Evolutionary conservation across 306 rosid genomes (phyloP).

Genomic region (Leucaena leucocephala): DNA sequence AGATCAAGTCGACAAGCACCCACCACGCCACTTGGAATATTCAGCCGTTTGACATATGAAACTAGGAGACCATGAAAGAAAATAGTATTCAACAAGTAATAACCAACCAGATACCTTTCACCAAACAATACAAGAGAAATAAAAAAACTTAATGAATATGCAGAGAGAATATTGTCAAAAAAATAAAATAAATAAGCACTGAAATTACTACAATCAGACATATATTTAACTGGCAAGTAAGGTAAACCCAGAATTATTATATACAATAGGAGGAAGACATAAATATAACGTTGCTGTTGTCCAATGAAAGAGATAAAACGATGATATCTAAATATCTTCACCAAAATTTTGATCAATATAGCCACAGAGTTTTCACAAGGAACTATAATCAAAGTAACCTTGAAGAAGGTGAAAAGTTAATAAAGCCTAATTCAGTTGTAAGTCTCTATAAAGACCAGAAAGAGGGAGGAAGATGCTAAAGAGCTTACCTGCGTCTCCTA

Average conservation of each 20-base stretch:
- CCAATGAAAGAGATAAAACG: background rate
- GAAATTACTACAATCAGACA: slow-evolving; percentile 13
- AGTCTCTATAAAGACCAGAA: slow-evolving; percentile 8
- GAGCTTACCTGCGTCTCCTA: slow-evolving; percentile 93
- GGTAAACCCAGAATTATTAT: background rate
- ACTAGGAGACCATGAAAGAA: slow-evolving; percentile 55
- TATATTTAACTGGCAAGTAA: slow-evolving; percentile 11
- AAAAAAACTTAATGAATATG: slow-evolving; percentile 3
- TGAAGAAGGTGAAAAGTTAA: slow-evolving; percentile 18
- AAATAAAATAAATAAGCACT: slow-evolving; percentile 4
- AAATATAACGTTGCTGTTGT: background rate
- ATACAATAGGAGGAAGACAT: slow-evolving; percentile 1
- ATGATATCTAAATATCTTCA: slow-evolving; percentile 10
- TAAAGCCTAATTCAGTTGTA: slow-evolving; percentile 8
- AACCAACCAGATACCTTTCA: slow-evolving; percentile 11
- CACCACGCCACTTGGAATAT: slow-evolving; percentile 98
- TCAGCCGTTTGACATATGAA: slow-evolving; percentile 85
- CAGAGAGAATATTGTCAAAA: background rate
- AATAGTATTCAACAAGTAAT: slow-evolving; percentile 15
- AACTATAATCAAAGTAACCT: slow-evolving; percentile 7
- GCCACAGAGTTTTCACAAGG: background rate
- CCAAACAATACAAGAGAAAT: slow-evolving; percentile 22
- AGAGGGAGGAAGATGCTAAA: background rate
- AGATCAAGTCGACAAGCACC: slow-evolving; percentile 97
- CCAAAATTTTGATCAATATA: slow-evolving; percentile 17